Evolutionary conservation across 1,284 basidiomycete species (phyloP).

Genomic region (Tetrapyrgos nigripes): DNA sequence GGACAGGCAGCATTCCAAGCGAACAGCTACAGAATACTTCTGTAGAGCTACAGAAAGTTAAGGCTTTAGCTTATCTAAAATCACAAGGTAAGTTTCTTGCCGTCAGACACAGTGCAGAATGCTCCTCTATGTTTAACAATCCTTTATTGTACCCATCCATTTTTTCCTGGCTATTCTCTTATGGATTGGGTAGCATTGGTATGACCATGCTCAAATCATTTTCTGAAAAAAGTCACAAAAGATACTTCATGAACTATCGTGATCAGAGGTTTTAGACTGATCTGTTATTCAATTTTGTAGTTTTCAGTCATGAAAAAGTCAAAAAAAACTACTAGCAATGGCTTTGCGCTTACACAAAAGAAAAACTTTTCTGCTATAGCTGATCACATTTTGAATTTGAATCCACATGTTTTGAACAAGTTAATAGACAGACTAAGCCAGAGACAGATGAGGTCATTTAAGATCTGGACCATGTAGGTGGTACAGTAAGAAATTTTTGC

Average conservation of each 20-base stretch:
- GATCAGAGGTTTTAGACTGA: conserved; percentile 38
- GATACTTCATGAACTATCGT: conserved; percentile 33
- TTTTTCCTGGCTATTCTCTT: conserved; percentile 46
- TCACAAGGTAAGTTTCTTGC: no score
- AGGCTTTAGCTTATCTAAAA: conserved; percentile 30
- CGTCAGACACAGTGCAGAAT: no score
- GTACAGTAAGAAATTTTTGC: conserved; percentile 40
- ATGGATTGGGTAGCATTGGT: conserved; percentile 39
- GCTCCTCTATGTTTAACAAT: no score
- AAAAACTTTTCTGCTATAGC: conserved; percentile 31
- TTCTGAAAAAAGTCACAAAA: conserved; percentile 26
- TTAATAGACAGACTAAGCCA: no score
- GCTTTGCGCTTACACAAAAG: conserved; percentile 35
- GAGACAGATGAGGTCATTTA: conserved; percentile 26
- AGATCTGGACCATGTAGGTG: conserved; percentile 40
- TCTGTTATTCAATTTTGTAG: conserved; percentile 28
- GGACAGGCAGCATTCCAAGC: conserved; percentile 19
- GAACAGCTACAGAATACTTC: conserved; percentile 10
- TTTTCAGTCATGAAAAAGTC: conserved; percentile 39
- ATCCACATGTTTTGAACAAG: conserved; percentile 33
- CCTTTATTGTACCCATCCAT: conserved; percentile 33
- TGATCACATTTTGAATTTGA: conserved; percentile 27
- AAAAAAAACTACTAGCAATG: conserved; percentile 25
- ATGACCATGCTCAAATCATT: conserved; percentile 10
- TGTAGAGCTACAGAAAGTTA: conserved; percentile 5